These are phyloP conservation scores for Ustilago curta DNA, from an alignment of 1,284 basidiomycete species.

Conservation along the genomic window DNA sequence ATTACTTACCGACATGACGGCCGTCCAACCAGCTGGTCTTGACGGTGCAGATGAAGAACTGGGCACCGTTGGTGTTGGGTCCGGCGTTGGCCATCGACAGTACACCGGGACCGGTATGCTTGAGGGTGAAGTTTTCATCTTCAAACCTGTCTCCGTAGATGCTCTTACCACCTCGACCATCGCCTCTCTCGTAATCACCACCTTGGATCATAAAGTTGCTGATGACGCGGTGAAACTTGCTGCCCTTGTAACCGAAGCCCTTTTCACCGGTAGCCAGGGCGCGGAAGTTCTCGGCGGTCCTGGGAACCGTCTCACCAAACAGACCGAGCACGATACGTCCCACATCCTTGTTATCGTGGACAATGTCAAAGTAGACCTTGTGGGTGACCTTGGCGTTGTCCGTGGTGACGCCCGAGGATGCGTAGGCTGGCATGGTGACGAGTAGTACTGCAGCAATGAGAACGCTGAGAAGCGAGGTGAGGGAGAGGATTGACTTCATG, in stretches of 20 bases:
- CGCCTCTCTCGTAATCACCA: constrained; percentile 67
- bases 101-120: constrained; percentile 62
- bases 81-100: constrained; percentile 64
- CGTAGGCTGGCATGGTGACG: constrained; percentile 67
- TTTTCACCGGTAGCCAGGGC: constrained; percentile 72
- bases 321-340: constrained; percentile 64
- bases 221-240: constrained; percentile 75
- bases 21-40: constrained; percentile 65
- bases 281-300: constrained; percentile 66
- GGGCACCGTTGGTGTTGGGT: constrained; percentile 71
- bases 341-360: constrained; percentile 61
- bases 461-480: constrained; percentile 73
- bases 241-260: constrained; percentile 80
- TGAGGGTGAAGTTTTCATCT: constrained; percentile 63
- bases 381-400: constrained; percentile 50
- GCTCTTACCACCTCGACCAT: constrained; percentile 66
- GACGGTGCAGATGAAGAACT: constrained; percentile 68
- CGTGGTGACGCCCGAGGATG: constrained; percentile 43
- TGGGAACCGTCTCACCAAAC: constrained; percentile 64
- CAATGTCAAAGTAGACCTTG: constrained; percentile 67
- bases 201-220: constrained; percentile 75
- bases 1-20: constrained; percentile 57
- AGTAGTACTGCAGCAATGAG: constrained; percentile 67
- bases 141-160: constrained; percentile 64
- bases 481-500: constrained; percentile 41